Evolutionary conservation across 257 asterid genomes (phyloP), one percentile per base, ranked within the genome.

Genomic region (Echium plantagineum): DNA sequence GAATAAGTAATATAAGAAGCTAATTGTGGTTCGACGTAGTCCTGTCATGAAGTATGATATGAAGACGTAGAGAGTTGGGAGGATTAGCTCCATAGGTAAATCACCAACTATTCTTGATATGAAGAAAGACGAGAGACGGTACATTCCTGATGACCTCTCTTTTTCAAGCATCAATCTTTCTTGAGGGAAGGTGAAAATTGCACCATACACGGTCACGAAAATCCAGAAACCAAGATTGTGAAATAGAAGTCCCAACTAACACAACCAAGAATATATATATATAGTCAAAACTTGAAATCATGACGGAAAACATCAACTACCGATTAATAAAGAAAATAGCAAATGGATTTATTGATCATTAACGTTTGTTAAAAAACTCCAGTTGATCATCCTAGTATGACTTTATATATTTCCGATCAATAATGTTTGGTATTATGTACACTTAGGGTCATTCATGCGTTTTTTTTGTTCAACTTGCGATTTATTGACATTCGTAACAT

Each of bases 41-140:
- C 95, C 96, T 6, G 98, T 94, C 95, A 89, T 93, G 63, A 89
- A 89, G 66, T 89, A 93, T 17, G 86, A 94, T 0, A 93, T 94
- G 2, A 75, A 59, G 22, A 89, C 75, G 72, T 84, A 91, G 42
- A 88, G 79, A 7, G 85, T 76, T 31, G 98, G 98, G 59, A 91
- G 65, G 60, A 89, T 58, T 16, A 93, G 84, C 75, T 89, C 97
- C 28, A 93, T 88, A 21, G 98, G 98, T 21, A 89, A 76, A 58
- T 89, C 97, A 48, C 91, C 78, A 6, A 85, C 76, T 10, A 90
- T 86, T 77, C 94, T 72, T 18, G 98, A 94, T 78, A 89, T 51
- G 66, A 89, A 93, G 68, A 86, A 93, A 15, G 98, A 93, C 48
- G 94, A 86, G 61, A 93, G 70, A 65, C 94, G 83, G 69, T 89